Base-by-base conservation (phyloP, 2,329 filamentous ascomycete genomes). In the Phialophora macrospora region DNA sequence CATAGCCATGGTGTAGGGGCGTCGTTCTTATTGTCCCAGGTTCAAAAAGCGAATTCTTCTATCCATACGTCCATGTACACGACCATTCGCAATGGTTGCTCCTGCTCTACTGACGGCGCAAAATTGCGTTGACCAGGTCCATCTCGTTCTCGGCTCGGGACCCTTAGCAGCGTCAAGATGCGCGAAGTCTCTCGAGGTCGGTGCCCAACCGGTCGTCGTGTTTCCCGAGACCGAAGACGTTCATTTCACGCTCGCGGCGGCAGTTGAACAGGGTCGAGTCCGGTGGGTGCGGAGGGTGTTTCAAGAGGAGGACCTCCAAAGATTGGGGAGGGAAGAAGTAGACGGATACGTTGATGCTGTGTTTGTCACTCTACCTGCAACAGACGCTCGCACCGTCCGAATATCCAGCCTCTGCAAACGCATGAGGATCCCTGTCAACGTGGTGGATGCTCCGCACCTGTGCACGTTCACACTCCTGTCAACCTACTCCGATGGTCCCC, bases 401-500 rank as follows among this genome's bases (percentile, higher is more conserved):
- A 90, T 97, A 68, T 92, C 92, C 0, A 82, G 80, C 4, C 81
- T 93, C 3, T 98, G 95, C 80, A 87, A 84, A 66, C 85, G 89
- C 55, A 83, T 93, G 67, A 87, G 95, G 52, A 95, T 99, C 72
- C 94, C 94, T 34, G 84, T 99, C 75, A 99, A 99, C 78, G 92
- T 98, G 28, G 87, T 92, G 66, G 95, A 99, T 79, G 87, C 91
- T 0, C 91, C 94, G 0, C 84, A 87, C 38, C 88, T 98, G 17
- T 97, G 93, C 80, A 91, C 92, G 28, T 97, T 99, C 77, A 90
- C 90, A 4, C 84, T 99, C 60, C 87, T 98, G 54, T 95, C 93
- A 26, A 96, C 92, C 7, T 88, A 98, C 77, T 88, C 86, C 62
- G 93, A 97, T 74, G 95, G 95, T 0, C 94, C 95, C 9, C 83